These are phyloP conservation scores for Tubosaeta sp. DNA, from an alignment of 768 basidiomycete species.

Conservation along the genomic window DNA sequence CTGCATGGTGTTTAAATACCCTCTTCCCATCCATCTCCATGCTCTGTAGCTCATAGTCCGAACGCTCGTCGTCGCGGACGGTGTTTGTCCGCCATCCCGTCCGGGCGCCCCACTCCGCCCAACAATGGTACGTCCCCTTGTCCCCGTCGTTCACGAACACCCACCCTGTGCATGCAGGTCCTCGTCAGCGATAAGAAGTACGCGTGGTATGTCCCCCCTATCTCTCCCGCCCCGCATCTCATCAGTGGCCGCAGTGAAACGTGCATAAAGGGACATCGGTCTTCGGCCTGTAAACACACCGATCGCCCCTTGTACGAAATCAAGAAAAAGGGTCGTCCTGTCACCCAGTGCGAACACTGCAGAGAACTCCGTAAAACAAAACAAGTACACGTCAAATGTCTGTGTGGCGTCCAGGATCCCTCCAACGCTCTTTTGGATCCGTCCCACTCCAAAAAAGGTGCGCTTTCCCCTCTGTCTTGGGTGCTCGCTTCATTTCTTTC, in stretches of 20 bases:
- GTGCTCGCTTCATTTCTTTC: not conserved
- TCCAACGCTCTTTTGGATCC: conserved; percentile 16
- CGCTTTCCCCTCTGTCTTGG: conserved; percentile 22
- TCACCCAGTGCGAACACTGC: conserved; percentile 54
- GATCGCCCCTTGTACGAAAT: conserved; percentile 85
- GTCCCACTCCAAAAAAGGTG: conserved; percentile 60
- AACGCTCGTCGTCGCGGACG: conserved; percentile 57
- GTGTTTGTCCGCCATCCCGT: conserved; percentile 38
- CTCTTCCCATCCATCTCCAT: conserved; percentile 26
- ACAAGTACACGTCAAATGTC: conserved; percentile 44
- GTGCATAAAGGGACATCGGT: conserved; percentile 93
- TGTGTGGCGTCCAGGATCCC: conserved; percentile 38
- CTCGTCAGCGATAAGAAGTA: conserved; percentile 76
- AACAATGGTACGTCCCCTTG: conserved; percentile 41
- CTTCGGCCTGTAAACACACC: conserved; percentile 82
- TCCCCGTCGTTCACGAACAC: not conserved
- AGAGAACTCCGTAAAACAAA: conserved; percentile 43
- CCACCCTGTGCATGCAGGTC: conserved; percentile 40
- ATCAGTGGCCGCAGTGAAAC: conserved; percentile 57
- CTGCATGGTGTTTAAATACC: conserved; percentile 46
- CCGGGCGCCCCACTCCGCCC: conserved; percentile 22
- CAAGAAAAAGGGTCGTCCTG: conserved; percentile 58
- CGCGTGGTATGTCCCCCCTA: conserved; percentile 57
- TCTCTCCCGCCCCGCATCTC: conserved; percentile 3
- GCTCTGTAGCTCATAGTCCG: conserved; percentile 40